A percentile compares a stretch with the other conserved stretches of the same genome.
Evolutionary conservation across 2,329 filamentous ascomycete species (phyloP).

Genomic region (Didymella segeticola): DNA sequence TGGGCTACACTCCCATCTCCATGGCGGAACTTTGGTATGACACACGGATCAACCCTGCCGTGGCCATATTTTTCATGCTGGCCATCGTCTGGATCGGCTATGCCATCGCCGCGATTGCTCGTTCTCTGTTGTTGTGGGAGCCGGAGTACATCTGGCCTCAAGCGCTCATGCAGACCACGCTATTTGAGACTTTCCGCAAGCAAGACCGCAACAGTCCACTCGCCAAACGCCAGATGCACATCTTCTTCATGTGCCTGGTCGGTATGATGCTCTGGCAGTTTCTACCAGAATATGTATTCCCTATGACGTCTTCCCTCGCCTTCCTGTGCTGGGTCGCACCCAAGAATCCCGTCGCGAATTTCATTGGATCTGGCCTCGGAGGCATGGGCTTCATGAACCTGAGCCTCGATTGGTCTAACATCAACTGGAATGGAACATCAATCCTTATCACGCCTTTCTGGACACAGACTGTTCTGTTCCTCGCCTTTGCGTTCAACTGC

Average conservation of each 20-base stretch:
- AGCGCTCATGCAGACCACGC: slow-evolving; percentile 62
- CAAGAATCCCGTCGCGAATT: slow-evolving; percentile 63
- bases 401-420: slow-evolving; percentile 67
- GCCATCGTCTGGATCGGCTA: slow-evolving; percentile 66
- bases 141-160: slow-evolving; percentile 62
- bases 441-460: slow-evolving; percentile 63
- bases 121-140: slow-evolving; percentile 65
- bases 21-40: slow-evolving; percentile 66
- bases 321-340: slow-evolving; percentile 71
- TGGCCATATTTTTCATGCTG: slow-evolving; percentile 67
- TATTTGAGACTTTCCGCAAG: slow-evolving; percentile 65
- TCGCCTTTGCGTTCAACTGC: slow-evolving; percentile 62
- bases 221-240: slow-evolving; percentile 61
- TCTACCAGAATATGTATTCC: slow-evolving; percentile 66
- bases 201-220: slow-evolving; percentile 59
- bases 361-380: slow-evolving; percentile 66
- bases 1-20: slow-evolving; percentile 56
- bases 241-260: slow-evolving; percentile 63
- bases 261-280: slow-evolving; percentile 68
- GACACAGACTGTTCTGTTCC: slow-evolving; percentile 64
- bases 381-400: slow-evolving; percentile 69
- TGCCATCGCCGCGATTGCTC: slow-evolving; percentile 64
- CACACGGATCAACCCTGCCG: slow-evolving; percentile 58
- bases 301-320: slow-evolving; percentile 65
- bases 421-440: slow-evolving; percentile 53